Evolutionary conservation across 2,329 filamentous ascomycete species (phyloP), one percentile per base, ranked within the genome.

Genomic region (Paecilomyces dactylethromorphus): DNA sequence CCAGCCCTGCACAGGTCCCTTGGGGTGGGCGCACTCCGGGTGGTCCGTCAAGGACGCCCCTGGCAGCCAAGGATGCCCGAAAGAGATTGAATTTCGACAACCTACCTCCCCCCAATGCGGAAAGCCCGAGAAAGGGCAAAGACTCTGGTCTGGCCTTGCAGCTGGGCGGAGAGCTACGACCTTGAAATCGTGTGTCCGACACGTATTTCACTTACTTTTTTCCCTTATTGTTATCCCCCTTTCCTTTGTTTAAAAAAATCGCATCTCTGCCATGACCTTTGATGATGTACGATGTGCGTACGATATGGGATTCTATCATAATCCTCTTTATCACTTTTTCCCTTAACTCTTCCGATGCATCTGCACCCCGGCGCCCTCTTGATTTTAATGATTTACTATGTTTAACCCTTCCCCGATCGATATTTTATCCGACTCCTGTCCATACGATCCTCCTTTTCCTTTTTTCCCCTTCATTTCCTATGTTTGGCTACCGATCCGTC

Each of bases 1-100:
- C 94, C 0, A 96, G 91, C 69, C 94, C 94, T 21, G 94, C 91
- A 26, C 94, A 97, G 77, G 91, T 87, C 65, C 84, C 87, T 10
- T 97, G 92, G 90, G 74, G 74, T 58, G 78, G 77, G 32, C 79
- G 83, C 32, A 87, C 85, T 33, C 85, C 85, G 18, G 78, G 77
- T 15, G 76, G 78, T 18, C 63, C 70, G 12, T 63, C 68, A 29
- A 91, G 89, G 72, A 96, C 92, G 0, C 92, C 91, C 11, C 76
- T 85, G 11, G 81, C 84, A 29, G 79, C 79, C 59, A 90, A 86
- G 65, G 84, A 89, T 53, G 83, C 89, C n/a, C 81, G 90, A 67
- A 84, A 89, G 70, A 82, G 87, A 62, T 80, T 96, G 60, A 95
- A 92, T 57, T 95, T 96, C 75, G 92, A 96, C 69, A 85, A 86